Evolutionary conservation across 2,329 filamentous ascomycete genomes (phyloP), one percentile per base, ranked within the genome.

Genomic region (Ceratocystis smalleyi): DNA sequence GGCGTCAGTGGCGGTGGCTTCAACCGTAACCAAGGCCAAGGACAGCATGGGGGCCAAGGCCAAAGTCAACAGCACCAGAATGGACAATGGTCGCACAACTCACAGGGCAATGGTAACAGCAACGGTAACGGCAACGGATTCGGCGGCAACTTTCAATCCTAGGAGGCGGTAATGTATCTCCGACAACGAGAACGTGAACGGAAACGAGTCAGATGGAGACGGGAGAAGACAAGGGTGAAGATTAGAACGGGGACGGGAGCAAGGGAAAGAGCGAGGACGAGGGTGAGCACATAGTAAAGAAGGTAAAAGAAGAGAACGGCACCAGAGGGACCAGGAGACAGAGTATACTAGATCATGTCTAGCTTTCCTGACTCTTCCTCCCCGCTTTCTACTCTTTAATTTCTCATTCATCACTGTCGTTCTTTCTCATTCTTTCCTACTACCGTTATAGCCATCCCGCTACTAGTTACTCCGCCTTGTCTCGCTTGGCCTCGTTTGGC

Each of bases 1-100:
- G 89, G 88, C 70, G 89, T 89, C 67, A 96, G 91, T 72, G 89
- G 89, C 68, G 89, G 90, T 72, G 47, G 47, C 19, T 55, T 55
- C 51, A 55, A 55, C 27, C 51, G 51, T 22, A 24, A 24, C 51
- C 51, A 55, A 55, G 51, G 51, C 68, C 82, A 84, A 70, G 79
- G 81, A 70, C 77, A 78, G 54, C 79, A 81, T 43, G 61, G 65
- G 3, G 59, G 47, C 7, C 59, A 51, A 19, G 61, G 62, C 19
- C 82, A 84, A 70, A 81, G 71, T 27, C 51, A 55, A 24, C 51
- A 55, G 47, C 77, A 78, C 47, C 79, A 81, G 49, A 81, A 80
- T 68, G 73, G 77, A 67, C 80, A 82, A 70, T 83, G 81, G 81
- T 75, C 77, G 61, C 75, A 75, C 62, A 77, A 76, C 30, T 77